phyloP scores from a whole-genome alignment of 345 rosid species.

The Noccaea bulbosa region DNA sequence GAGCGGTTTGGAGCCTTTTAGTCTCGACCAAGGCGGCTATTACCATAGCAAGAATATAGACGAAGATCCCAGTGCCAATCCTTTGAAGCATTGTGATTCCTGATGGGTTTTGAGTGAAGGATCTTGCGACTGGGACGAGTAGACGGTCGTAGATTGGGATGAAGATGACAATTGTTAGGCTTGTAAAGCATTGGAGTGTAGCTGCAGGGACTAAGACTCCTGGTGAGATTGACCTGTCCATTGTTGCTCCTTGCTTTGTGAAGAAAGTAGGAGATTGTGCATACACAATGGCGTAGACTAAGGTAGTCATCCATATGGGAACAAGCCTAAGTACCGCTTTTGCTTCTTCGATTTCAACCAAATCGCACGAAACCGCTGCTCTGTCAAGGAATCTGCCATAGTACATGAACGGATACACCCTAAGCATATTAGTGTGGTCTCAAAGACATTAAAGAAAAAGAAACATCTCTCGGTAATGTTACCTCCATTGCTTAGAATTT shows the following conservation, averaged over 20 bases:
- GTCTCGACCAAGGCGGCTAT: conserved; percentile 48
- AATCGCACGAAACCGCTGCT: conserved; percentile 44
- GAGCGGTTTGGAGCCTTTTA: conserved; percentile 38
- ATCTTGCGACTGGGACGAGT: conserved; percentile 47
- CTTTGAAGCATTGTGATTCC: conserved; percentile 50
- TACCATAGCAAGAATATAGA: conserved; percentile 36
- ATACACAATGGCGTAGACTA: conserved; percentile 51
- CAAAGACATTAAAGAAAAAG: not conserved
- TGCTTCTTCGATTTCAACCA: conserved; percentile 55
- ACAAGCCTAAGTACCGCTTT: conserved; percentile 50
- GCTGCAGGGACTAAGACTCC: conserved; percentile 53
- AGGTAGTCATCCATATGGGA: conserved; percentile 56
- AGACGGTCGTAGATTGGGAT: conserved; percentile 57
- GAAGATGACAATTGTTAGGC: conserved; percentile 45
- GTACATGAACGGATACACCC: not conserved
- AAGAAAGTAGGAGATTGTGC: conserved; percentile 59
- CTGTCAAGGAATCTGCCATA: conserved; percentile 54
- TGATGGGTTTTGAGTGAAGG: conserved; percentile 31
- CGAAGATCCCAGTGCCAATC: conserved; percentile 38
- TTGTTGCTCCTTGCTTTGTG: conserved; percentile 58
- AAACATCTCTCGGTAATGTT: not conserved
- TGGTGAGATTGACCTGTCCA: conserved; percentile 50
- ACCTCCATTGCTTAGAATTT: too few species aligned
- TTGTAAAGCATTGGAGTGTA: conserved; percentile 51
- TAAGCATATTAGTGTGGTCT: not conserved